phyloP scores from a whole-genome alignment of 306 rosid genomes.

The Vigna trinervia region DNA sequence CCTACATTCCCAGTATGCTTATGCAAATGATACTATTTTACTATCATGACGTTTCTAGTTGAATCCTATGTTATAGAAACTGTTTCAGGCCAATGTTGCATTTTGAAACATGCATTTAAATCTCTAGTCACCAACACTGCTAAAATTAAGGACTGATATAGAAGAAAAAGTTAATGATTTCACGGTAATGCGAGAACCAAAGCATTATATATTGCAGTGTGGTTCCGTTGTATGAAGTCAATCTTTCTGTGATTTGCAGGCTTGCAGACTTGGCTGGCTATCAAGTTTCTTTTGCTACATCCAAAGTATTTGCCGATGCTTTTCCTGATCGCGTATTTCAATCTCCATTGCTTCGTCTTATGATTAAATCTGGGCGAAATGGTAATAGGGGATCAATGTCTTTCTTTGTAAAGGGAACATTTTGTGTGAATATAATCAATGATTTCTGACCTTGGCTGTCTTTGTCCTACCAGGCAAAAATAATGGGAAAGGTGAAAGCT shows the following conservation, averaged over 20 bases:
- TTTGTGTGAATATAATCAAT: slow-evolving; percentile 16
- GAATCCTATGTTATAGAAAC: slow-evolving; percentile 9
- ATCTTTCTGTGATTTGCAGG: slow-evolving; percentile 59
- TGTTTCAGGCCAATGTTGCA: slow-evolving; percentile 13
- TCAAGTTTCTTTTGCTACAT: slow-evolving; percentile 72
- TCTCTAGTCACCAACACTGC: slow-evolving; percentile 16
- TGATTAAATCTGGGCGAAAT: slow-evolving; percentile 81
- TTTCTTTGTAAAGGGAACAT: slow-evolving; percentile 25
- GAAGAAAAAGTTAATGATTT: slow-evolving; percentile 17
- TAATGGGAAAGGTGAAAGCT: slow-evolving; percentile 73
- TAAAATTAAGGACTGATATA: slow-evolving; percentile 1
- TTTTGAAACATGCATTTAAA: slow-evolving; percentile 5
- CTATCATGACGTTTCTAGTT: slow-evolving; percentile 16
- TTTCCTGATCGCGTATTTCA: slow-evolving; percentile 69
- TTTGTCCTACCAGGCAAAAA: slow-evolving; percentile 65
- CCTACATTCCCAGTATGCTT: neutral
- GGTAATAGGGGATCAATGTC: slow-evolving; percentile 54
- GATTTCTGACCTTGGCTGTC: slow-evolving; percentile 17
- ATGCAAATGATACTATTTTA: neutral
- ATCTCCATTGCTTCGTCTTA: slow-evolving; percentile 71
- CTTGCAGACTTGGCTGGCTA: slow-evolving; percentile 94
- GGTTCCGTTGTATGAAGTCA: slow-evolving; percentile 24
- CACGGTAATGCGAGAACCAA: slow-evolving; percentile 9
- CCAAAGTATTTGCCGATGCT: slow-evolving; percentile 64
- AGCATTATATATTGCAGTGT: slow-evolving; percentile 3